Conservation (phyloP, 2,329 filamentous ascomycete genomes). For the Alternaria angustiovoidea region DNA sequence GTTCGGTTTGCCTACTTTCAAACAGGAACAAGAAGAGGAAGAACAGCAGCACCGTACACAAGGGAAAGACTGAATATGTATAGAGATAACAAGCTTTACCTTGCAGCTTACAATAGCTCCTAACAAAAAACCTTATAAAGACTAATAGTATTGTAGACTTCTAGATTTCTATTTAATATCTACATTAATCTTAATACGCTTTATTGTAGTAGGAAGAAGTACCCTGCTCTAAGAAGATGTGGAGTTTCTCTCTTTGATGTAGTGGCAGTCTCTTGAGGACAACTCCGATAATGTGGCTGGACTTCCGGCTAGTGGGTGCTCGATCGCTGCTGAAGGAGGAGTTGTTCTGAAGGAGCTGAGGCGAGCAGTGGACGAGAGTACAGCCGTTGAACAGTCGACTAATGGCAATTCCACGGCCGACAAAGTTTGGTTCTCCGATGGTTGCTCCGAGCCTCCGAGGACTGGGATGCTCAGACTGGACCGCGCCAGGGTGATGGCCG, state of each 20-base stretch:
- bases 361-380: background rate
- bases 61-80: no score
- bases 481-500: background rate
- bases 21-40: background rate
- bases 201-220: no score
- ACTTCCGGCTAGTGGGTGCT: background rate
- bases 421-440: background rate
- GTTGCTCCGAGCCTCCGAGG: constrained; percentile 1
- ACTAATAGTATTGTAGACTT: no score
- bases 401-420: background rate
- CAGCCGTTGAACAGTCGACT: background rate
- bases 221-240: no score
- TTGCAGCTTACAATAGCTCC: no score
- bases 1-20: background rate
- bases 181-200: no score
- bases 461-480: background rate
- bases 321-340: background rate
- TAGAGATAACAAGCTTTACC: no score
- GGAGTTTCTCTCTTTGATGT: no score
- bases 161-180: no score
- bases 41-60: no score
- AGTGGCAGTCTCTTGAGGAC: background rate
- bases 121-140: no score
- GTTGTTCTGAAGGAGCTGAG: background rate
- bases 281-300: background rate